A percentile compares a stretch with the other conserved stretches of the same genome.
Evolutionary conservation across 2,329 filamentous ascomycete genomes (phyloP).

Genomic region (Trichoderma sp.): DNA sequence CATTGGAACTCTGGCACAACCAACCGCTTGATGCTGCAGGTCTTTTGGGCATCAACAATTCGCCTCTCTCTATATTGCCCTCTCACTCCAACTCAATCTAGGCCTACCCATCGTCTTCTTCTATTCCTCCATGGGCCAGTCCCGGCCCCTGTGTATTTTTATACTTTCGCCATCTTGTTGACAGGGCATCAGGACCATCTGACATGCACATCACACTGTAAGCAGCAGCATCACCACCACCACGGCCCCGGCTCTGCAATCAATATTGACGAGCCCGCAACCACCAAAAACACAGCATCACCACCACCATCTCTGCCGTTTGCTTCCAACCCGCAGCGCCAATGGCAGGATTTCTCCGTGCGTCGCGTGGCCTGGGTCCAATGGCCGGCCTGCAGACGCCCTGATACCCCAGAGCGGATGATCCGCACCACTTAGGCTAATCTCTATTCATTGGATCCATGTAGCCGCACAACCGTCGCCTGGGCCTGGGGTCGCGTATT

Average conservation of each 20-base stretch:
- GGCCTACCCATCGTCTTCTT: neutral
- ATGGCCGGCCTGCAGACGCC: neutral
- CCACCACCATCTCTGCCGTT: neutral
- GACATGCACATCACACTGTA: neutral
- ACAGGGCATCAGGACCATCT: neutral
- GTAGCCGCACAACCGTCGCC: neutral
- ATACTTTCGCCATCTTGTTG: neutral
- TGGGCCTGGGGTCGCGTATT: neutral
- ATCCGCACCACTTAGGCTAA: constrained; percentile 27
- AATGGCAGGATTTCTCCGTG: constrained; percentile 24
- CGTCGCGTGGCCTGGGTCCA: constrained; percentile 24
- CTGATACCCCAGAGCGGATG: constrained; percentile 22
- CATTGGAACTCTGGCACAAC: neutral
- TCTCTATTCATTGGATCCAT: constrained; percentile 24
- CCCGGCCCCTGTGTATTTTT: neutral
- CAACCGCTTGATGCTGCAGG: neutral
- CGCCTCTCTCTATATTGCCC: neutral
- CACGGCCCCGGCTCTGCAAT: neutral
- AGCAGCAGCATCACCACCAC: neutral
- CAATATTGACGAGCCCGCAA: constrained; percentile 1
- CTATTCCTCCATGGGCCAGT: neutral
- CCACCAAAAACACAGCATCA: neutral
- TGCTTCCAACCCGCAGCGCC: neutral
- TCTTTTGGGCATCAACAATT: neutral
- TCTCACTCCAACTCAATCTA: neutral